These are phyloP conservation scores for Anisodus tanguticus DNA, from an alignment of 257 asterid species.

Conservation along the genomic window DNA sequence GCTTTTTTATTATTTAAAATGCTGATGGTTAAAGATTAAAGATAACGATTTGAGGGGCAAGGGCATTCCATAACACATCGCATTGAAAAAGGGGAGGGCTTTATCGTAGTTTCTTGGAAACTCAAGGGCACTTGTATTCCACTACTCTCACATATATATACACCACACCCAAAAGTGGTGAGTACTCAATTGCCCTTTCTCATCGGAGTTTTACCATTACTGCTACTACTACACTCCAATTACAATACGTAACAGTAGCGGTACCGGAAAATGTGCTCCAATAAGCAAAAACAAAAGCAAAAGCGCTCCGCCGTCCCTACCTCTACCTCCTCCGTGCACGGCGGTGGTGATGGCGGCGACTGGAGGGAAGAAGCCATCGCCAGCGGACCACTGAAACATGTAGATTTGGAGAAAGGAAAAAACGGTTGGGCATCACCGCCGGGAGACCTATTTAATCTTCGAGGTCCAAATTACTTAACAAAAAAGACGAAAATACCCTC, in stretches of 20 bases:
- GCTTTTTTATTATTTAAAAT: no score
- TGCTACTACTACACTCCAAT: conserved; percentile 21
- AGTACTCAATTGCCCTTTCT: not conserved
- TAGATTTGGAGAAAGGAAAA: conserved; percentile 70
- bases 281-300: conserved; percentile 63
- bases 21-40: no score
- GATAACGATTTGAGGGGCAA: no score
- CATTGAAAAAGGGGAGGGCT: not conserved
- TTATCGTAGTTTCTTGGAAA: not conserved
- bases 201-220: conserved; percentile 13
- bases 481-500: conserved; percentile 65
- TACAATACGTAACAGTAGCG: not conserved
- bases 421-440: conserved; percentile 99
- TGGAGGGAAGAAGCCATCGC: conserved; percentile 72
- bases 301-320: conserved; percentile 34
- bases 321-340: conserved; percentile 10
- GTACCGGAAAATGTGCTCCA: conserved; percentile 50
- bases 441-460: conserved; percentile 71
- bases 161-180: not conserved
- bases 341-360: conserved; percentile 32
- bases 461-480: conserved; percentile 75
- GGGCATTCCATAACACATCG: no score
- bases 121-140: not conserved
- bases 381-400: conserved; percentile 84
- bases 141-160: not conserved